Evolutionary conservation across 345 rosid genomes (phyloP).

Genomic region (Clausena lansium): DNA sequence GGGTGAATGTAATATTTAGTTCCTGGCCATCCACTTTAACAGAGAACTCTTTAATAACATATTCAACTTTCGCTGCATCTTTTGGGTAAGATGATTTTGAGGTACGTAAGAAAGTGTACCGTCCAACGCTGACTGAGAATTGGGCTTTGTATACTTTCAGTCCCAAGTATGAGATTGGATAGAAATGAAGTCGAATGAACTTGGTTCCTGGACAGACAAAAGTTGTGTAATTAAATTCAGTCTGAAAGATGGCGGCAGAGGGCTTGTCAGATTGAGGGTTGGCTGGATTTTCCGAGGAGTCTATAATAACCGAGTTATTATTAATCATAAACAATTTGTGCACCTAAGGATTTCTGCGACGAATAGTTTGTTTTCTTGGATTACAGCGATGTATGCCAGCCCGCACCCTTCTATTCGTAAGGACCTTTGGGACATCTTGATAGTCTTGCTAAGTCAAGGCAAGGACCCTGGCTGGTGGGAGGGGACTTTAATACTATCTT

Average conservation of each 20-base stretch:
- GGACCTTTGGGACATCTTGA: too few relatives aligned
- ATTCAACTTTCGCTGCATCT: not conserved
- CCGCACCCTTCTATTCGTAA: too few relatives aligned
- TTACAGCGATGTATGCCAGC: too few relatives aligned
- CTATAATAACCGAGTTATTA: not conserved
- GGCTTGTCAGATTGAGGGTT: not conserved
- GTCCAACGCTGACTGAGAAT: slow-evolving; percentile 18
- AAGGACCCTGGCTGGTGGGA: too few relatives aligned
- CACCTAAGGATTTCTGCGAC: too few relatives aligned
- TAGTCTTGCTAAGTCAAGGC: too few relatives aligned
- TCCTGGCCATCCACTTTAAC: not conserved
- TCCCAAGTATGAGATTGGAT: slow-evolving; percentile 2
- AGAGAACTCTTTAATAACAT: not conserved
- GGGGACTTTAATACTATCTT: too few relatives aligned
- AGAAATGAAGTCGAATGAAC: slow-evolving; percentile 24
- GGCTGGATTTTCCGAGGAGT: not conserved
- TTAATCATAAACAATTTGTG: too few relatives aligned
- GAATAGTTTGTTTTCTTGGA: too few relatives aligned
- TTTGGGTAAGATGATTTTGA: not conserved
- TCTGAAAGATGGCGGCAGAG: not conserved
- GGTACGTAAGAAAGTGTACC: slow-evolving; percentile 7
- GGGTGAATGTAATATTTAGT: not conserved
- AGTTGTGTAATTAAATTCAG: not conserved
- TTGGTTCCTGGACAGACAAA: slow-evolving; percentile 18
- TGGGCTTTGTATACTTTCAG: slow-evolving; percentile 10